Conservation (phyloP, 805 yeast species). For the Candida parachauliodes region DNA sequence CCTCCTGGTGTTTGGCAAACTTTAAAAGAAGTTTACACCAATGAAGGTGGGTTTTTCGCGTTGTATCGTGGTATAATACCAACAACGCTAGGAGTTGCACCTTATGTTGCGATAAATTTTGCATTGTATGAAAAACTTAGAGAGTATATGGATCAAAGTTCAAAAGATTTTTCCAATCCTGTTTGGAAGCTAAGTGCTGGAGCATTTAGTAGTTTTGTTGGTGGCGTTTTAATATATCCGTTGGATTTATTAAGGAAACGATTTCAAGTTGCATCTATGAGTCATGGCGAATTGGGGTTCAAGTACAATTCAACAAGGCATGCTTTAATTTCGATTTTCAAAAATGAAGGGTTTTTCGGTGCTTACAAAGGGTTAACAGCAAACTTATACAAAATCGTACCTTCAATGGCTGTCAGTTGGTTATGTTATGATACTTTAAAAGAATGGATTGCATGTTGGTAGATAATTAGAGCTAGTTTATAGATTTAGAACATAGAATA, state of each 20-base stretch:
- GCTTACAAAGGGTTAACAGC: slow-evolving; percentile 75
- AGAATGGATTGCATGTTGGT: slow-evolving; percentile 36
- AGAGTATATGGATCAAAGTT: slow-evolving; percentile 43
- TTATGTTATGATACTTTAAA: slow-evolving; percentile 72
- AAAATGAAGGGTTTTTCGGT: slow-evolving; percentile 69
- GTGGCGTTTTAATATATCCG: slow-evolving; percentile 89
- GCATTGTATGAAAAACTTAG: slow-evolving; percentile 82
- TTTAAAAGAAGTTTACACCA: slow-evolving; percentile 52
- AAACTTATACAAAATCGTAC: slow-evolving; percentile 83
- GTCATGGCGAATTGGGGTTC: slow-evolving; percentile 73
- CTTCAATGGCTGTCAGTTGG: slow-evolving; percentile 97
- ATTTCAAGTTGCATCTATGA: slow-evolving; percentile 87
- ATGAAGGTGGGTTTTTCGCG: slow-evolving; percentile 80
- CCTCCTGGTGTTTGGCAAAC: slow-evolving; percentile 74
- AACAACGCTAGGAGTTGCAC: slow-evolving; percentile 93
- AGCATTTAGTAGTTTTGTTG: slow-evolving; percentile 83
- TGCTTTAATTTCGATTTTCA: slow-evolving; percentile 68
- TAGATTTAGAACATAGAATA: too few relatives aligned
- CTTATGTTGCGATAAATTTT: slow-evolving; percentile 91
- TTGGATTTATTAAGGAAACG: slow-evolving; percentile 84
- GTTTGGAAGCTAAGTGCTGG: slow-evolving; percentile 68
- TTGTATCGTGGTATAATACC: slow-evolving; percentile 84
- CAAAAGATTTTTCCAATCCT: slow-evolving; percentile 40
- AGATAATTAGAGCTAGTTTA: slow-evolving; percentile 1
- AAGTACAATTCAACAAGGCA: slow-evolving; percentile 72